phyloP scores from a whole-genome alignment of 192 early-diverging fungal species.

The Funneliformis geosporum region DNA sequence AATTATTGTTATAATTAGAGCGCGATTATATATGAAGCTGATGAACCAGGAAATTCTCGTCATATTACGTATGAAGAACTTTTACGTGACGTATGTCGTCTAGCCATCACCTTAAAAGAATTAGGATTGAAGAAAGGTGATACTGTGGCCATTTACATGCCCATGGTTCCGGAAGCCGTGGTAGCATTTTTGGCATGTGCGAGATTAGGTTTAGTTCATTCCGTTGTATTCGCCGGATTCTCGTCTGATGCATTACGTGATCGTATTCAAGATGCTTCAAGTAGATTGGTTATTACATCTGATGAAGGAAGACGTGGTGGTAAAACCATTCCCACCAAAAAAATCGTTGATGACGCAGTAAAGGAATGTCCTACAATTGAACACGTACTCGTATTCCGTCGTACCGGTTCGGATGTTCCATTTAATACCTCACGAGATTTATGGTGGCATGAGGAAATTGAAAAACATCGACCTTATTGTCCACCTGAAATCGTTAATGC shows the following conservation, averaged over 20 bases:
- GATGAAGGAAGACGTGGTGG: slow-evolving; percentile 94
- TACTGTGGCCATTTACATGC: slow-evolving; percentile 96
- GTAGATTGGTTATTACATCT: slow-evolving; percentile 85
- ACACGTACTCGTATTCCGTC: slow-evolving; percentile 86
- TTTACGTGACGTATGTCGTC: slow-evolving; percentile 76
- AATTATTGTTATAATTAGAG: slow-evolving; percentile 41
- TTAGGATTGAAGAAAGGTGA: slow-evolving; percentile 90
- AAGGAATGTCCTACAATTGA: slow-evolving; percentile 75
- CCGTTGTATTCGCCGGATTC: slow-evolving; percentile 97
- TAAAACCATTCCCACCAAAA: slow-evolving; percentile 86
- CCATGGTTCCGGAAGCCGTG: slow-evolving; percentile 94
- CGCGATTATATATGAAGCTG: slow-evolving; percentile 87
- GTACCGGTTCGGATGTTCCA: slow-evolving; percentile 84
- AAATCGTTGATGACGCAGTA: slow-evolving; percentile 91
- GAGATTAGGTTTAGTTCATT: slow-evolving; percentile 88
- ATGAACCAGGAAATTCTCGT: slow-evolving; percentile 78
- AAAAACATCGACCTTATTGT: slow-evolving; percentile 85
- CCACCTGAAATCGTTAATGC: slow-evolving; percentile 79
- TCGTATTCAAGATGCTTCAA: slow-evolving; percentile 83
- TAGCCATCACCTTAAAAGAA: slow-evolving; percentile 84
- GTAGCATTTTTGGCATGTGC: slow-evolving; percentile 95
- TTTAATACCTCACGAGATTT: slow-evolving; percentile 77
- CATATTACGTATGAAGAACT: slow-evolving; percentile 85
- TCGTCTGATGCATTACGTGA: slow-evolving; percentile 90
- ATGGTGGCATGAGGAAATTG: slow-evolving; percentile 94